Evolutionary conservation across 805 yeast species (phyloP).

Genomic region (Pichia cephalocereana): DNA sequence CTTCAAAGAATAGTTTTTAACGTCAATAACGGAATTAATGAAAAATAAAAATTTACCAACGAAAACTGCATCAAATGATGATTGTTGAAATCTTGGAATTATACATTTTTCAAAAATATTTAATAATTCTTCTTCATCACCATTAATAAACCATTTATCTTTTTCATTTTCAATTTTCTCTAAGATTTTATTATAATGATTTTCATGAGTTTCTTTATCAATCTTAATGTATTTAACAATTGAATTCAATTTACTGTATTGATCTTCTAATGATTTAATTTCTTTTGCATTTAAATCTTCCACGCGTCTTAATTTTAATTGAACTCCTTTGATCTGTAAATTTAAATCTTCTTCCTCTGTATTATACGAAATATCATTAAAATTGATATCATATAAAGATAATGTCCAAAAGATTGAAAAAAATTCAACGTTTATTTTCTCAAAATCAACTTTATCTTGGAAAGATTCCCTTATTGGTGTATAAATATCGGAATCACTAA

Average conservation of each 20-base stretch:
- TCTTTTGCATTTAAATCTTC: constrained; percentile 18
- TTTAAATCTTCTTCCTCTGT: constrained; percentile 34
- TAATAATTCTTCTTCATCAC: constrained; percentile 32
- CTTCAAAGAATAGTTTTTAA: constrained; percentile 28
- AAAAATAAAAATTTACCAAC: constrained; percentile 51
- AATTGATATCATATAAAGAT: constrained; percentile 61
- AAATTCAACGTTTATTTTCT: constrained; percentile 30
- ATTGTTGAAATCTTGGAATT: constrained; percentile 67
- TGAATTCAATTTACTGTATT: constrained; percentile 19
- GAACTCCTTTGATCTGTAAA: constrained; percentile 27
- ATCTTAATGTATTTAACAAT: constrained; percentile 24
- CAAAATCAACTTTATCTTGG: constrained; percentile 14
- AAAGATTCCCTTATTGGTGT: constrained; percentile 6
- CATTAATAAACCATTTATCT: constrained; percentile 32
- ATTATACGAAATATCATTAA: constrained; percentile 40
- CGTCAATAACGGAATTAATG: constrained; percentile 31
- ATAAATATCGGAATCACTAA: constrained; percentile 13
- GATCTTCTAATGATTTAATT: constrained; percentile 18
- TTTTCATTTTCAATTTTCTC: constrained; percentile 24
- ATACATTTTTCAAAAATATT: constrained; percentile 41
- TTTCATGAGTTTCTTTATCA: constrained; percentile 38
- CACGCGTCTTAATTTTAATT: constrained; percentile 27
- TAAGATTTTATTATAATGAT: constrained; percentile 27
- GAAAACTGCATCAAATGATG: constrained; percentile 76
- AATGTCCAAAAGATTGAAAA: constrained; percentile 66